These are phyloP conservation scores for Ophiostoma quercus DNA, from an alignment of 2,329 filamentous ascomycete genomes.

Conservation along the genomic window DNA sequence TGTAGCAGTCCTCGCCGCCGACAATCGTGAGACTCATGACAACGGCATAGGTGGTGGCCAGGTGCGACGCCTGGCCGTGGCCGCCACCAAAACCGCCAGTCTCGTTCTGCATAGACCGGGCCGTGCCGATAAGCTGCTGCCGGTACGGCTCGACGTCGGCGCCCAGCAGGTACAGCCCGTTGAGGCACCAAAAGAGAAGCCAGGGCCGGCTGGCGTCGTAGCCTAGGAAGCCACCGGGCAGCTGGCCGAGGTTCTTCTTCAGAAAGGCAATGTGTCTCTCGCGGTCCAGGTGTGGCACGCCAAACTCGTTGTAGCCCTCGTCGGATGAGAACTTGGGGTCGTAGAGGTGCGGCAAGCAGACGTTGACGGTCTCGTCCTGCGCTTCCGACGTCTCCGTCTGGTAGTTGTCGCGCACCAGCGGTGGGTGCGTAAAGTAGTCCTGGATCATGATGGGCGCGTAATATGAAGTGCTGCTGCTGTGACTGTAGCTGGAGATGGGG, in stretches of 20 bases:
- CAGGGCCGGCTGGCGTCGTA: slow-evolving; percentile 87
- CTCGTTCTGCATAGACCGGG: slow-evolving; percentile 73
- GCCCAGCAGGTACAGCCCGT: slow-evolving; percentile 68
- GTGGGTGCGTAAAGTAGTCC: slow-evolving; percentile 52
- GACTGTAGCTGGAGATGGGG: slow-evolving; percentile 10
- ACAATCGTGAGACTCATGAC: slow-evolving; percentile 74
- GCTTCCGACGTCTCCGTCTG: slow-evolving; percentile 61
- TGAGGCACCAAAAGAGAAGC: slow-evolving; percentile 89
- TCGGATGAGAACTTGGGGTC: slow-evolving; percentile 46
- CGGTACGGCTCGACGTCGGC: slow-evolving; percentile 66
- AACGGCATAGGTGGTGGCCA: slow-evolving; percentile 82
- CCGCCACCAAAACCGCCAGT: slow-evolving; percentile 87
- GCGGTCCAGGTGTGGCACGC: slow-evolving; percentile 69
- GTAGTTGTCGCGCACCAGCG: slow-evolving; percentile 61
- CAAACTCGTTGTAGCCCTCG: slow-evolving; percentile 58
- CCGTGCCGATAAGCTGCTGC: slow-evolving; percentile 65
- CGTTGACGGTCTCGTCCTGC: slow-evolving; percentile 63
- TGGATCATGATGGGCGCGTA: slow-evolving; percentile 40
- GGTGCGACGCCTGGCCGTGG: slow-evolving; percentile 83
- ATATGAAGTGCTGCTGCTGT: not conserved
- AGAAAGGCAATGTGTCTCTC: slow-evolving; percentile 58
- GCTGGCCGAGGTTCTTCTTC: slow-evolving; percentile 50
- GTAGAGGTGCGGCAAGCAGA: slow-evolving; percentile 65
- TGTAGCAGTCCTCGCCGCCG: slow-evolving; percentile 64
- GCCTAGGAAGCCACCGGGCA: slow-evolving; percentile 65